These are phyloP conservation scores for Wallacemonas sp. DNA, from an alignment of 208 protist species.

Conservation along the genomic window DNA sequence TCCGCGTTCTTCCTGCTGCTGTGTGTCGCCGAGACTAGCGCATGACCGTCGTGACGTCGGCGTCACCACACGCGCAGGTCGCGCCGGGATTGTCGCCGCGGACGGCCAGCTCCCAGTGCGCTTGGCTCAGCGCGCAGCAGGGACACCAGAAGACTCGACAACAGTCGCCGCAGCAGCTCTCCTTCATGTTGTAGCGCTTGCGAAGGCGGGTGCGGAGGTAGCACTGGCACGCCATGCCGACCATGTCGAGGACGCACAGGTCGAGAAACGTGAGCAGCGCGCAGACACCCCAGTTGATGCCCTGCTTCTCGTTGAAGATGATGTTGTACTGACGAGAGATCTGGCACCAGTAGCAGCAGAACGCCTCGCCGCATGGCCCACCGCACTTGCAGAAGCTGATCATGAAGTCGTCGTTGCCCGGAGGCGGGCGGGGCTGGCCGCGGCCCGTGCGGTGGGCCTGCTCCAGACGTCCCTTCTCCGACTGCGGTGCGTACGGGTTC, in stretches of 20 bases:
- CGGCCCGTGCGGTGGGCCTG: too few relatives aligned
- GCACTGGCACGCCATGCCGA: constrained; percentile 8
- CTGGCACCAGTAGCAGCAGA: constrained; percentile 54
- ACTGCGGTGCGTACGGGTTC: too few relatives aligned
- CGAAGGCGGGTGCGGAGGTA: constrained; percentile 3
- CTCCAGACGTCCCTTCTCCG: too few relatives aligned
- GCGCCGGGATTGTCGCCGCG: constrained; percentile 13
- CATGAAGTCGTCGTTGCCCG: background rate
- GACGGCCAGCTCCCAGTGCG: constrained; percentile 13
- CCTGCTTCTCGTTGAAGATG: constrained; percentile 21
- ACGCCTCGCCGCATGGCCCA: constrained; percentile 31
- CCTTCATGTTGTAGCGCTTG: constrained; percentile 12
- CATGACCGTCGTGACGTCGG: background rate
- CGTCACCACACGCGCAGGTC: constrained; percentile 6
- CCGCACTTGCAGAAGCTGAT: constrained; percentile 18
- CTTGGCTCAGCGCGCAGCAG: constrained; percentile 13
- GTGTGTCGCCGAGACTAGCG: background rate
- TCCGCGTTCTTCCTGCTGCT: too few relatives aligned
- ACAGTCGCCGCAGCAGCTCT: background rate
- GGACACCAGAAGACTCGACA: background rate
- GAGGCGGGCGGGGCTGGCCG: background rate
- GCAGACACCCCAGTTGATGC: constrained; percentile 28
- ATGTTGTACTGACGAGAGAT: constrained; percentile 54
- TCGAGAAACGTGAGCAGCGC: background rate
- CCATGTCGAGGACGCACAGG: background rate